These are phyloP conservation scores for Hirsutella minnesotensis DNA, from an alignment of 2,329 filamentous ascomycete genomes.

Conservation along the genomic window DNA sequence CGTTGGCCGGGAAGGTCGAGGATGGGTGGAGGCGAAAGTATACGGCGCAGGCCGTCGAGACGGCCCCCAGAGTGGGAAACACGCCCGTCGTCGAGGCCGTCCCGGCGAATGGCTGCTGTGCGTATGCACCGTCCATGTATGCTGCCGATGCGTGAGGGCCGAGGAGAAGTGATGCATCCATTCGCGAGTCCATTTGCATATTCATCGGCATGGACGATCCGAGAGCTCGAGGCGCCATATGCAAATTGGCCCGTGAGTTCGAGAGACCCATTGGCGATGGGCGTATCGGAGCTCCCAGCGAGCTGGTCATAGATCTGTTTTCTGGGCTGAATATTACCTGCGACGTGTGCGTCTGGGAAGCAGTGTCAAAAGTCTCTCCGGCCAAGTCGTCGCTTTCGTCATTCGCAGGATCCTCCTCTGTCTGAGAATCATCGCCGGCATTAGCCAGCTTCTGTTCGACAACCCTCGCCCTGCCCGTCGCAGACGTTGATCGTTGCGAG, in stretches of 20 bases:
- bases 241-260: constrained; percentile 7
- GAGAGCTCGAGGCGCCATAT: constrained; percentile 13
- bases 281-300: constrained; percentile 11
- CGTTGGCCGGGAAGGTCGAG: constrained; percentile 40
- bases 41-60: constrained; percentile 34
- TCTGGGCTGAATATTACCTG: constrained; percentile 13
- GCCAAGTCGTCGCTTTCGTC: constrained; percentile 11
- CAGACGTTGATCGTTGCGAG: constrained; percentile 1
- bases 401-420: constrained; percentile 4
- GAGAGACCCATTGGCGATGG: constrained; percentile 9
- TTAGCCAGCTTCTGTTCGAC: not conserved
- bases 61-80: constrained; percentile 11
- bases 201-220: constrained; percentile 10
- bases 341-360: constrained; percentile 12
- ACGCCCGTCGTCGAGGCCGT: constrained; percentile 11
- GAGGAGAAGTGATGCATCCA: constrained; percentile 26
- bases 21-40: constrained; percentile 58
- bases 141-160: constrained; percentile 23
- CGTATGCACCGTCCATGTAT: constrained; percentile 21
- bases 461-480: not conserved
- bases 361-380: constrained; percentile 11
- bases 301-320: constrained; percentile 8
- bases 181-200: constrained; percentile 21
- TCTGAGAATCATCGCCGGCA: not conserved
- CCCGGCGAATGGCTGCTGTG: constrained; percentile 15